A percentile compares a stretch with the other conserved stretches of the same genome.
Evolutionary conservation across 2,329 filamentous ascomycete genomes (phyloP).

Genomic region (Aspergillus viridinutans): DNA sequence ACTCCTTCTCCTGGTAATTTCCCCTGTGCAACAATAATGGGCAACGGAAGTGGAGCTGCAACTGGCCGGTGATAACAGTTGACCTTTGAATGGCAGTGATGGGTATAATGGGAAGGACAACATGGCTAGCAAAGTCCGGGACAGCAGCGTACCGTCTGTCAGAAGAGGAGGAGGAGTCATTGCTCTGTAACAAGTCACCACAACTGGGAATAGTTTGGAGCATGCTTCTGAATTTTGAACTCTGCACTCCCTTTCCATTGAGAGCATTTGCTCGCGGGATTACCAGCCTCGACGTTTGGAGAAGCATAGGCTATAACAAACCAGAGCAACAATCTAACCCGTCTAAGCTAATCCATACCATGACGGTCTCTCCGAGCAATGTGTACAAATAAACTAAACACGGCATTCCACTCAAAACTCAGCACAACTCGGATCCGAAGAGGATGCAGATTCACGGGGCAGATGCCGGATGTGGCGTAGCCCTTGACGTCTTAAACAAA

Average conservation of each 20-base stretch:
- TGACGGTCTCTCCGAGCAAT: not conserved
- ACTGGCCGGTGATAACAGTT: constrained; percentile 12
- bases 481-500: not conserved
- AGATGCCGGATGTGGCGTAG: not conserved
- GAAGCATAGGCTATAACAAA: not conserved
- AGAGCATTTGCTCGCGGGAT: not conserved
- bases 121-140: constrained; percentile 11
- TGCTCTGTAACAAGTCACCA: not conserved
- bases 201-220: not conserved
- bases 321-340: not conserved
- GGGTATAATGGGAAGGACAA: constrained; percentile 3
- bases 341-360: not conserved
- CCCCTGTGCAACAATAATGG: constrained; percentile 5
- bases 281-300: not conserved
- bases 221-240: not conserved
- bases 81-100: not conserved
- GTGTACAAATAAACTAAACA: not conserved
- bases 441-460: not conserved
- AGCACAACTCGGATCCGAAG: not conserved
- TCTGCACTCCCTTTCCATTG: not conserved
- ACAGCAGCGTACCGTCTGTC: constrained; percentile 15
- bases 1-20: not conserved
- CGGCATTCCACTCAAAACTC: not conserved
- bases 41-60: constrained; percentile 9
- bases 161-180: not conserved